Conservation (phyloP, 257 asterid species). For the Nicotiana noctiflora region DNA sequence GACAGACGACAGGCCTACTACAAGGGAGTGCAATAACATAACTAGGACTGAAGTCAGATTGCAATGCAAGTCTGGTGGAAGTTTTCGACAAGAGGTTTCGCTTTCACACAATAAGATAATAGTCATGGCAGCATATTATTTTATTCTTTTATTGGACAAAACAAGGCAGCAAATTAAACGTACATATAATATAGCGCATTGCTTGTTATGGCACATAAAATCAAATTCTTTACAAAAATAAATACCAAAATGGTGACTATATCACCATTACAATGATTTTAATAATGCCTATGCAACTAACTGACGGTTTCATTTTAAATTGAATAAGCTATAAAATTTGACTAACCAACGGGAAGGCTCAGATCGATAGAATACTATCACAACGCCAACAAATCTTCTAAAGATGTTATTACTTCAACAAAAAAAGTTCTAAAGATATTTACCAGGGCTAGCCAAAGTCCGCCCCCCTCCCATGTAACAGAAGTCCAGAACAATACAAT, state of each 20-base stretch:
- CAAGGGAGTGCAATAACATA: not conserved
- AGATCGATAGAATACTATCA: not conserved
- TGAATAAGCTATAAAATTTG: not conserved
- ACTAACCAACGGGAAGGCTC: not conserved
- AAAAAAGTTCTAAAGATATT: not conserved
- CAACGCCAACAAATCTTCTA: not conserved
- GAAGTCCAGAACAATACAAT: not conserved
- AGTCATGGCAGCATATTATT: not conserved
- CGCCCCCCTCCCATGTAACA: not conserved
- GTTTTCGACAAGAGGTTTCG: not conserved
- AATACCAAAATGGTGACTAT: not conserved
- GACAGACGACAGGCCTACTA: not conserved
- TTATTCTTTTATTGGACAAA: not conserved
- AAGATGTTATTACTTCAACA: too few relatives aligned
- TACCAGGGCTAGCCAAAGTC: not conserved
- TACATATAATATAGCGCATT: not conserved
- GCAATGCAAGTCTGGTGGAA: not conserved
- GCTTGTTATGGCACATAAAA: not conserved
- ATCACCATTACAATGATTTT: not conserved
- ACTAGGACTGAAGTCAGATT: not conserved
- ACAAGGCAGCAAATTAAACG: not conserved
- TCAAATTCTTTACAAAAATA: not conserved
- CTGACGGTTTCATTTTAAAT: not conserved
- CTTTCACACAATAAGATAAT: not conserved
- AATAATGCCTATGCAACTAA: not conserved